These are phyloP conservation scores for Entomortierella chlamydospora DNA, from an alignment of 192 early-diverging fungal species.

Conservation along the genomic window DNA sequence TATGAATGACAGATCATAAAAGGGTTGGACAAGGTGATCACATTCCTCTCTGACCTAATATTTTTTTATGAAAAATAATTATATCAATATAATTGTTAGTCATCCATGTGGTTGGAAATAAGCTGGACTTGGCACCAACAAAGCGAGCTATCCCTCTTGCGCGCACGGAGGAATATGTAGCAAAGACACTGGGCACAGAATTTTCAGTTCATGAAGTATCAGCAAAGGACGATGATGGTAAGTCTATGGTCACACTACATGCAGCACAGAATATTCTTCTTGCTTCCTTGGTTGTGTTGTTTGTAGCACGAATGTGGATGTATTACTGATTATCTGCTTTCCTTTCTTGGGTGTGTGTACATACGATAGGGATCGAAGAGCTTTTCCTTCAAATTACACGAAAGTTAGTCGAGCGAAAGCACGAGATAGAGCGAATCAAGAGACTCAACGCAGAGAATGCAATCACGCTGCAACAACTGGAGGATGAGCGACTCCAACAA, in stretches of 20 bases:
- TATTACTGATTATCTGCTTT: neutral
- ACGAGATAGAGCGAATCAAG: slow-evolving; percentile 52
- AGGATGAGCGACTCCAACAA: slow-evolving; percentile 48
- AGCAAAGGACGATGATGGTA: slow-evolving; percentile 79
- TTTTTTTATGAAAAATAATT: neutral
- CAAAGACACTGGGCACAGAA: slow-evolving; percentile 69
- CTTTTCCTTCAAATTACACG: slow-evolving; percentile 64
- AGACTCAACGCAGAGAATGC: slow-evolving; percentile 50
- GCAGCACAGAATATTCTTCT: too few species aligned
- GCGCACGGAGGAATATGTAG: slow-evolving; percentile 71
- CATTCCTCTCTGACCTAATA: neutral
- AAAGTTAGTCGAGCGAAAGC: slow-evolving; percentile 57
- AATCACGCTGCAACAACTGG: slow-evolving; percentile 51
- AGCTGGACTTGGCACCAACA: slow-evolving; percentile 72
- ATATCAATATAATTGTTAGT: slow-evolving; percentile 57
- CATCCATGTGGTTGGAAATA: slow-evolving; percentile 78
- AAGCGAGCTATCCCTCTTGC: slow-evolving; percentile 67
- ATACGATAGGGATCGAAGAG: slow-evolving; percentile 59
- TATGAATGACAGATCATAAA: too few species aligned
- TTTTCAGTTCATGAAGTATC: slow-evolving; percentile 76
- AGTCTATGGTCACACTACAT: neutral
- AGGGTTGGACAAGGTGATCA: neutral
- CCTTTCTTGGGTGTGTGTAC: neutral
- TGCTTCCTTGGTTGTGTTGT: neutral
- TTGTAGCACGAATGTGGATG: neutral